A percentile compares a stretch with the other conserved stretches of the same genome.
phyloP scores from a whole-genome alignment of 225 moss, liverwort and hornwort species.

The Pleurozium schreberi region DNA sequence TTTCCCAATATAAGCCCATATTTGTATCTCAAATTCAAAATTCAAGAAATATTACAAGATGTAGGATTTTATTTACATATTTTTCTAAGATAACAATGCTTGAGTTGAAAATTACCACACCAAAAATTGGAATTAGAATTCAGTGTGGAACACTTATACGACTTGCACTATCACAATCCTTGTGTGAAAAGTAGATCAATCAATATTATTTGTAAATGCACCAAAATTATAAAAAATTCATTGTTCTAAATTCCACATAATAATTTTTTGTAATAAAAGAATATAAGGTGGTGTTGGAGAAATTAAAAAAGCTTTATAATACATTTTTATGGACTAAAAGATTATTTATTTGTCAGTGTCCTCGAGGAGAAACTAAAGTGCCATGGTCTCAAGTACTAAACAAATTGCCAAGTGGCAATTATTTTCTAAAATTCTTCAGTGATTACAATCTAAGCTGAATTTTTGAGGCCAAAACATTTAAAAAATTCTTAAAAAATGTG shows the following conservation, averaged over 20 bases:
- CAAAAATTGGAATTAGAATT: not conserved
- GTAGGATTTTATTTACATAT: not conserved
- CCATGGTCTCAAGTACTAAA: too few species aligned
- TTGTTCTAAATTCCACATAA: too few species aligned
- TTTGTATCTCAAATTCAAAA: not conserved
- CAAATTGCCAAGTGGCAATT: too few species aligned
- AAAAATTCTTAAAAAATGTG: not conserved
- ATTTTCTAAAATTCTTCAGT: too few species aligned
- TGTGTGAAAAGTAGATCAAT: not conserved
- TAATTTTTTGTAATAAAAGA: not conserved
- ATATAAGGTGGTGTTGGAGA: not conserved
- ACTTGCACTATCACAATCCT: not conserved
- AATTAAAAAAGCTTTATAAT: too few species aligned
- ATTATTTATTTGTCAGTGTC: too few species aligned
- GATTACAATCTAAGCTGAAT: too few species aligned
- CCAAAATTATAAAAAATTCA: not conserved
- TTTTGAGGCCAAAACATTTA: too few species aligned
- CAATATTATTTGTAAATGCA: not conserved
- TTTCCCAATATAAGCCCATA: rapidly evolving
- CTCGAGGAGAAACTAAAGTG: too few species aligned
- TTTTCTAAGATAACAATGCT: not conserved
- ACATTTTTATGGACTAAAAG: not conserved
- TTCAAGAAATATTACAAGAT: not conserved
- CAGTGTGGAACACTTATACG: not conserved
- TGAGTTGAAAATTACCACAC: not conserved